Evolutionary conservation across 805 yeast genomes (phyloP), one percentile per base, ranked within the genome.

Genomic region (Yarrowia keelungensis): DNA sequence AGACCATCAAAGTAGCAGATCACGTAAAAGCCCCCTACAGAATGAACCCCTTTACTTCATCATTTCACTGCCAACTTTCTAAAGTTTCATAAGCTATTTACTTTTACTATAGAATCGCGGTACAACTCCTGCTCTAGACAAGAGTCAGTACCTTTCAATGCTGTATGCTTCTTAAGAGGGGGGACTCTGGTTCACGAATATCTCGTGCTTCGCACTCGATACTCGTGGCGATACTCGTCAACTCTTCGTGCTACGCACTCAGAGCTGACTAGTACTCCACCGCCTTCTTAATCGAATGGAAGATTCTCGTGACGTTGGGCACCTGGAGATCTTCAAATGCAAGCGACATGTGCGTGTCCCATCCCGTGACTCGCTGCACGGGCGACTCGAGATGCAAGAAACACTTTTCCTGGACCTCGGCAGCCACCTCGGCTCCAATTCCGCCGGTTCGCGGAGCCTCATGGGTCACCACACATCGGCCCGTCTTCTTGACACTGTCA

Each of bases 281-380:
- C 32, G 73, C 68, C 59, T 71, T 67, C 59, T 73, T 73, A 54
- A 77, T 77, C 16, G 75, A 75, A 58, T 77, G 75, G 67, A 71
- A 74, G 36, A 76, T 72, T 41, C 78, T 65, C n/a, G 75, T 73
- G 16, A 77, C 79, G 79, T 92, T 97, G 80, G 98, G 98, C 91
- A 92, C 89, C 72, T 97, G 97, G 79, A 92, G 92, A 81, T 89
- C 95, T 84, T 92, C 98, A 79, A 91, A 86, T 81, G 97, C 95
- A 77, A 92, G 90, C 71, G 97, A 96, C 73, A 97, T 91, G 81
- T 97, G 97, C n/a, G 91, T 96, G 83, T 92, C 97, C 81, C 97
- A 92, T 79, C 97, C 97, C 67, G 98, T 91, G 74, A 91, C 89
- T 86, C 97, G 89, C 82, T 90, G 92, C 71, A 92, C 89, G 73